These are phyloP conservation scores for Sporobolus alterniflorus DNA, from an alignment of 202 grass and related monocot species.

Conservation along the genomic window DNA sequence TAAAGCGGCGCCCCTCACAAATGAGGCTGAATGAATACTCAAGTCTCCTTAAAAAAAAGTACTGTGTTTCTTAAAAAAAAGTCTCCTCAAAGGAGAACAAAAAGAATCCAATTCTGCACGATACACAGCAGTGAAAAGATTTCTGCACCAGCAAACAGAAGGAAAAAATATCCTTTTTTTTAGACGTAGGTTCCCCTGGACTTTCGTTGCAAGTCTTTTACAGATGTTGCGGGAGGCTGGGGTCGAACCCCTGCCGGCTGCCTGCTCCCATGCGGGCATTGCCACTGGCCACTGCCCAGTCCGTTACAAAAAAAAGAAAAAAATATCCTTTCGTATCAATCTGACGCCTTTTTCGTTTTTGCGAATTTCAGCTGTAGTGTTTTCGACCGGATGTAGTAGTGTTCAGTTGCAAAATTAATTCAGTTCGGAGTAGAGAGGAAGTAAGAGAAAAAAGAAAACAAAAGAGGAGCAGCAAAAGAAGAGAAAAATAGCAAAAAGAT, in stretches of 20 bases:
- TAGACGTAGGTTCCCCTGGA: background rate
- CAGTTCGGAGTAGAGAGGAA: background rate
- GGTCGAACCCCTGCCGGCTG: too few species aligned
- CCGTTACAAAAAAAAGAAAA: too few species aligned
- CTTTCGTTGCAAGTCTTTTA: too few species aligned
- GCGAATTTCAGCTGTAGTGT: background rate
- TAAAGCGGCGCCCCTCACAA: slow-evolving; percentile 1
- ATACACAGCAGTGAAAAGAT: background rate
- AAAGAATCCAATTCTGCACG: background rate
- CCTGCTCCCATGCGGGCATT: too few species aligned
- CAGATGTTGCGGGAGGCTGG: too few species aligned
- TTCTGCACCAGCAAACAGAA: too few species aligned
- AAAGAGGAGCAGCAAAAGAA: too few species aligned
- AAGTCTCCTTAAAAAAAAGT: too few species aligned
- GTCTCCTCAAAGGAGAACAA: background rate
- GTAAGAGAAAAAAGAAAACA: too few species aligned
- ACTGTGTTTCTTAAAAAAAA: too few species aligned
- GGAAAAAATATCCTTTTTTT: background rate
- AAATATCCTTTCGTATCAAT: background rate
- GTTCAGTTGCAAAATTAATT: background rate
- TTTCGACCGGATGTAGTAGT: background rate
- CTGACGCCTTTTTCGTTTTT: background rate
- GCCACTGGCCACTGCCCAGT: too few species aligned
- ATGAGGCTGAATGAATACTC: background rate
- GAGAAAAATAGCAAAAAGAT: too few species aligned